phyloP scores from a whole-genome alignment of 208 protist species.

The Wallacemonas sp. region DNA sequence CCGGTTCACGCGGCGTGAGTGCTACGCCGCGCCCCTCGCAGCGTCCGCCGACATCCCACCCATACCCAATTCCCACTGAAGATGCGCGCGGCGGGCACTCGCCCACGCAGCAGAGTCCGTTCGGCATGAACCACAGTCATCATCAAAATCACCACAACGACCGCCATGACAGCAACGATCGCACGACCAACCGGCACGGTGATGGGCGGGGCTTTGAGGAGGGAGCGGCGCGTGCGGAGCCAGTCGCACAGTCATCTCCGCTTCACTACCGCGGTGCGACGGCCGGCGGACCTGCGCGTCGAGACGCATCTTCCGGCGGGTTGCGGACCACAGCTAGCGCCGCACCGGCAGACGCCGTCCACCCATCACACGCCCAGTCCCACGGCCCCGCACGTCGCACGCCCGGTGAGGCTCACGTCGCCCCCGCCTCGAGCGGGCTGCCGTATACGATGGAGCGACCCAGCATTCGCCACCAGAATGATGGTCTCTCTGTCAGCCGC shows the following conservation, averaged over 20 bases:
- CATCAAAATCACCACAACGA: too few species aligned
- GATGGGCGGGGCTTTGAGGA: too few species aligned
- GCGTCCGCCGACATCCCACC: not conserved
- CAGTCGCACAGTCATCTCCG: not conserved
- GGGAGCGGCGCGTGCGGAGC: too few species aligned
- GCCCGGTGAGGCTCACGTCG: too few species aligned
- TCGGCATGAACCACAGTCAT: slow-evolving; percentile 5
- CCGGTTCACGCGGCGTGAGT: too few species aligned
- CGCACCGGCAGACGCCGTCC: too few species aligned
- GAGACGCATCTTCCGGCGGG: too few species aligned
- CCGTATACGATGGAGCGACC: slow-evolving; percentile 5
- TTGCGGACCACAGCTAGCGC: too few species aligned
- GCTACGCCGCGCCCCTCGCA: not conserved
- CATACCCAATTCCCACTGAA: not conserved
- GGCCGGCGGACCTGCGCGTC: not conserved
- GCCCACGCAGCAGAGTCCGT: not conserved
- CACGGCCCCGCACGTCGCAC: not conserved
- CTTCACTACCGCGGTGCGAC: not conserved
- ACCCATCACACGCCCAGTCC: too few species aligned
- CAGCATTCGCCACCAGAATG: slow-evolving; percentile 5
- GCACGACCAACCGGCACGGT: too few species aligned
- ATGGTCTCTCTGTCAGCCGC: slow-evolving; percentile 1
- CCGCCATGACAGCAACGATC: too few species aligned
- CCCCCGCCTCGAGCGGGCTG: too few species aligned
- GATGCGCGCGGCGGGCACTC: not conserved